Conservation (phyloP, 306 rosid genomes). For the Abrus precatorius region DNA sequence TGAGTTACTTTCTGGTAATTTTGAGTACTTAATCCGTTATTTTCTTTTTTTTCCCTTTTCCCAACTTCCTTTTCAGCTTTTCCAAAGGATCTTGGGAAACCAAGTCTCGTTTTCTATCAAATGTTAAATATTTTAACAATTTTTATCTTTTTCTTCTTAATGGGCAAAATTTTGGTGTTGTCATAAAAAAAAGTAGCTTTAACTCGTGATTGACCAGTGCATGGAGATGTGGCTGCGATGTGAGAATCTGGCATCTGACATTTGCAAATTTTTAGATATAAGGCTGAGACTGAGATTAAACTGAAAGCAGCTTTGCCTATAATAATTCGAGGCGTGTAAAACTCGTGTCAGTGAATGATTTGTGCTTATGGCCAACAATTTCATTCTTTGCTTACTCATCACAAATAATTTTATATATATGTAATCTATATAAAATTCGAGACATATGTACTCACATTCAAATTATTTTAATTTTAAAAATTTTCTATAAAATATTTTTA, state of each 20-base stretch:
- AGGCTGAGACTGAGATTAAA: conserved; percentile 29
- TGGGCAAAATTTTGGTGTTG: background rate
- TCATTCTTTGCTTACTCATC: too few species aligned
- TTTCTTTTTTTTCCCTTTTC: background rate
- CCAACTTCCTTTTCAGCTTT: conserved; percentile 20
- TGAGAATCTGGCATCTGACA: conserved; percentile 27
- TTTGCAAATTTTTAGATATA: conserved; percentile 9
- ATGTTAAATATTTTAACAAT: conserved; percentile 12
- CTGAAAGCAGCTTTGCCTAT: conserved; percentile 41
- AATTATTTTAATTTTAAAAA: too few species aligned
- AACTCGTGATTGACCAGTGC: conserved; percentile 35
- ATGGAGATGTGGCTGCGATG: conserved; percentile 25
- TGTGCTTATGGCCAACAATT: too few species aligned
- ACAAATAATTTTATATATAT: too few species aligned
- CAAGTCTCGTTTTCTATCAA: conserved; percentile 19
- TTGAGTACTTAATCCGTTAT: background rate
- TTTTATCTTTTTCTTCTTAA: background rate
- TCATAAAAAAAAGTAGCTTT: conserved; percentile 13
- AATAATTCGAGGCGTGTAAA: background rate
- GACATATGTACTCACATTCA: too few species aligned
- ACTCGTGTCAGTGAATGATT: background rate
- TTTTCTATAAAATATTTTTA: too few species aligned
- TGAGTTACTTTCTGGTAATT: conserved; percentile 24
- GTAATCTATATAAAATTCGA: too few species aligned
- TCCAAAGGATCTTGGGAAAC: background rate